Evolutionary conservation across 257 asterid genomes (phyloP).

Genomic region (Nicotiana obtusifolia): DNA sequence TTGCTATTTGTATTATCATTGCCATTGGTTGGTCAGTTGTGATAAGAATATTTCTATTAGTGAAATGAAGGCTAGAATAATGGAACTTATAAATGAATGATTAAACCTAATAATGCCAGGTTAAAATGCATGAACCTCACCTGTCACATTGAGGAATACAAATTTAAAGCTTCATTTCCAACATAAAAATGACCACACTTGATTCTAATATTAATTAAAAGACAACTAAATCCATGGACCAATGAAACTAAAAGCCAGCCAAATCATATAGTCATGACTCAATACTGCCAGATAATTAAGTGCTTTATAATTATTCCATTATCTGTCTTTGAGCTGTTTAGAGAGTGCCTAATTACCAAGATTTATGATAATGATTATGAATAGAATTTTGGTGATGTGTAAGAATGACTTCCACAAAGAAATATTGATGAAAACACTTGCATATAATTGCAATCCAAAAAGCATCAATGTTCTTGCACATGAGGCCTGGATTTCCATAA

Average conservation of each 20-base stretch:
- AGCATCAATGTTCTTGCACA: conserved; percentile 15
- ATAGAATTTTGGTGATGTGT: conserved; percentile 6
- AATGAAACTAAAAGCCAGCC: neutral
- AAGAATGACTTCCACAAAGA: neutral
- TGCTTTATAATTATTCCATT: neutral
- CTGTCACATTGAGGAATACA: conserved; percentile 8
- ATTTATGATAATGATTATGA: neutral
- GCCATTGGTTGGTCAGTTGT: neutral
- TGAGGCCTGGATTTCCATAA: conserved; percentile 13
- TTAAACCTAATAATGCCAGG: conserved; percentile 7
- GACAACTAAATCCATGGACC: neutral
- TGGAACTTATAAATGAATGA: neutral
- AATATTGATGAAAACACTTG: neutral
- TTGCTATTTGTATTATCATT: neutral
- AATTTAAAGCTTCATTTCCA: neutral
- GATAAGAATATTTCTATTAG: neutral
- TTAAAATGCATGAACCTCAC: conserved; percentile 8
- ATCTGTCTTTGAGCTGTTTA: conserved; percentile 2
- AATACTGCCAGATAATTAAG: neutral
- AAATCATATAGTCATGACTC: neutral
- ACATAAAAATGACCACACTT: neutral
- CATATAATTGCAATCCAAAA: conserved; percentile 10
- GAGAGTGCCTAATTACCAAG: neutral
- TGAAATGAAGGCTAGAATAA: neutral
- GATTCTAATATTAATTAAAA: neutral